Evolutionary conservation across 1,284 basidiomycete species (phyloP).

Genomic region (Golubevia sp.): DNA sequence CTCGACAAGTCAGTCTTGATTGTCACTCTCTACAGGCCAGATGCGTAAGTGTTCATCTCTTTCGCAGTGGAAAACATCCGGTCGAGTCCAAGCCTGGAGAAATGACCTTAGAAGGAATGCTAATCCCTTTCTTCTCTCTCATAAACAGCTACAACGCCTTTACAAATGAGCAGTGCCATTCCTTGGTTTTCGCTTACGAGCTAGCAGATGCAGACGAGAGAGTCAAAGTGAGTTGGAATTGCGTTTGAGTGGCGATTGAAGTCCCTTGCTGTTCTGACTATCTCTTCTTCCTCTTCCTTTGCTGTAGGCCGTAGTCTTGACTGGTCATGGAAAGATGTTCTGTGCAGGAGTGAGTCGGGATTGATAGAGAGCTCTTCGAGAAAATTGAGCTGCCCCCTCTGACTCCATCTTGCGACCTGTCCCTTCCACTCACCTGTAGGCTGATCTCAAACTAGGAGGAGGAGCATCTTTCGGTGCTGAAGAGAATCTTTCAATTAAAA

Average conservation of each 20-base stretch:
- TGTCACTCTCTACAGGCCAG: no score
- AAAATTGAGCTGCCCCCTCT: no score
- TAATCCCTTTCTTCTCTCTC: not conserved
- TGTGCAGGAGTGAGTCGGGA: no score
- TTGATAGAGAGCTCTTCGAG: no score
- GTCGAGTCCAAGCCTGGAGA: not conserved
- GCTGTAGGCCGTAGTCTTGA: slow-evolving; percentile 18
- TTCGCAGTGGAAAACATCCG: not conserved
- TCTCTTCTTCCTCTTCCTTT: not conserved
- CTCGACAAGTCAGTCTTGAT: no score
- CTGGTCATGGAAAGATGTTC: slow-evolving; percentile 34
- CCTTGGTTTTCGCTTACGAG: slow-evolving; percentile 37
- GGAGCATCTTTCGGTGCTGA: slow-evolving; percentile 33
- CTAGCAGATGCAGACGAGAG: slow-evolving; percentile 39
- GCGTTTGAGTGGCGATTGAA: not conserved
- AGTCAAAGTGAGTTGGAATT: slow-evolving; percentile 18
- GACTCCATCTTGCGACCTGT: no score
- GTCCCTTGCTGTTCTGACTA: not conserved
- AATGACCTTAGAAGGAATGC: not conserved
- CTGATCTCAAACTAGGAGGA: slow-evolving; percentile 8
- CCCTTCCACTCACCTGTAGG: no score
- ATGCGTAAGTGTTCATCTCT: not conserved
- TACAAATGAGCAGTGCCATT: slow-evolving; percentile 25
- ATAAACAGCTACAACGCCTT: slow-evolving; percentile 24
- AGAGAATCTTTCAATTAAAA: slow-evolving; percentile 5